Evolutionary conservation across 2,329 filamentous ascomycete species (phyloP).

Genomic region (Reticulascus tulasneorum): DNA sequence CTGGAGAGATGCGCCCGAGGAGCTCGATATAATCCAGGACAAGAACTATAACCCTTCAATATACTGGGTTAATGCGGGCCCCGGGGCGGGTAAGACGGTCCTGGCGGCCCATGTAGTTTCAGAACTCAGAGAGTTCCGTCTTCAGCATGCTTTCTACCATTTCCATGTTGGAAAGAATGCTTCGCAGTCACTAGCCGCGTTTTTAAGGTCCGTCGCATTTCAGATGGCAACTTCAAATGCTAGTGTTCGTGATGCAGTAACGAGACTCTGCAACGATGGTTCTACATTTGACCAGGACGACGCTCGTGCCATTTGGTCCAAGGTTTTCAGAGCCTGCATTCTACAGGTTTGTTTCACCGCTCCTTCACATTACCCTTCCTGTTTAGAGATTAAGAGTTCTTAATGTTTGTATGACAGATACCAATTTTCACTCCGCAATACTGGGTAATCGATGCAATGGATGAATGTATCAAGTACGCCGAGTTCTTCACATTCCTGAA

Average conservation of each 20-base stretch:
- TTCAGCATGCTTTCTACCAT: conserved; percentile 14
- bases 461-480: conserved; percentile 23
- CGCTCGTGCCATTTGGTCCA: conserved; percentile 25
- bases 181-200: conserved; percentile 9
- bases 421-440: conserved; percentile 18
- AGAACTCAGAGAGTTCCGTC: conserved; percentile 6
- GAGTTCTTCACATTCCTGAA: conserved; percentile 21
- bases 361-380: no score
- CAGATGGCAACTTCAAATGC: conserved; percentile 26
- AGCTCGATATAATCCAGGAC: no score
- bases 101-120: conserved; percentile 5
- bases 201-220: conserved; percentile 23
- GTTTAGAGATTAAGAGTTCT: no score
- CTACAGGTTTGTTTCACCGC: conserved; percentile 19
- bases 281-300: conserved; percentile 20
- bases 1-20: conserved; percentile 16
- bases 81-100: conserved; percentile 8
- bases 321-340: conserved; percentile 25
- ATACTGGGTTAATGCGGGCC: conserved; percentile 7
- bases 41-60: neutral
- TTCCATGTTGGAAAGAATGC: conserved; percentile 16
- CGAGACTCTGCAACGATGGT: conserved; percentile 17
- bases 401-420: no score
- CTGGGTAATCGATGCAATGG: conserved; percentile 31
- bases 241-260: conserved; percentile 17